These are phyloP conservation scores for Bipolaris sorokiniana DNA, from an alignment of 2,329 filamentous ascomycete species.

Conservation along the genomic window DNA sequence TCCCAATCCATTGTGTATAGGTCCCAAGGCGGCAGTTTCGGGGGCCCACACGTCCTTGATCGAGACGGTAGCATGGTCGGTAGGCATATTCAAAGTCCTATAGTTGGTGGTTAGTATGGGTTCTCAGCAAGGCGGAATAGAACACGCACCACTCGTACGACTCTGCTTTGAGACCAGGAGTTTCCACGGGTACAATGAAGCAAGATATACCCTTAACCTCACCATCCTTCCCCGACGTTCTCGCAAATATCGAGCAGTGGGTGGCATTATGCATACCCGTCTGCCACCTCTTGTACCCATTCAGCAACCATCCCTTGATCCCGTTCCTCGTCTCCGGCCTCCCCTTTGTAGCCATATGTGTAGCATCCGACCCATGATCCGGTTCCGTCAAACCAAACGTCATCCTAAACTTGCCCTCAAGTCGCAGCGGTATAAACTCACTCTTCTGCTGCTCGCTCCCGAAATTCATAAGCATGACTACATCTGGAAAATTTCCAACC, in stretches of 20 bases:
- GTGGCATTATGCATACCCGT: constrained; percentile 67
- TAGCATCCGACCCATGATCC: constrained; percentile 67
- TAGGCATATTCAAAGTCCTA: constrained; percentile 70
- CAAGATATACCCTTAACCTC: constrained; percentile 64
- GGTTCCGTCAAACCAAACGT: constrained; percentile 69
- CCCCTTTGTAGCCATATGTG: constrained; percentile 65
- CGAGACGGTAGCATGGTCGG: constrained; percentile 67
- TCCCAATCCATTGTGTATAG: constrained; percentile 60
- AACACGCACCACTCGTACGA: constrained; percentile 62
- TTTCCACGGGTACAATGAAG: constrained; percentile 63
- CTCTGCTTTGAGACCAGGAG: constrained; percentile 60
- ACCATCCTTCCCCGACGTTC: constrained; percentile 62
- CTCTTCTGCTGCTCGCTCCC: constrained; percentile 61
- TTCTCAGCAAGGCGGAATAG: background rate
- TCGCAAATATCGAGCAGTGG: constrained; percentile 67
- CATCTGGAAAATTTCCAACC: constrained; percentile 67
- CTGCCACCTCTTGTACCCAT: constrained; percentile 69
- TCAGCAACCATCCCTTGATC: constrained; percentile 59
- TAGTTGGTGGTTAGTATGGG: constrained; percentile 6
- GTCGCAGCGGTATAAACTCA: constrained; percentile 59
- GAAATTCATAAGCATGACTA: constrained; percentile 68
- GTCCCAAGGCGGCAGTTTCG: constrained; percentile 59
- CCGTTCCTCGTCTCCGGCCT: constrained; percentile 53
- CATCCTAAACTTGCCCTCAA: constrained; percentile 61
- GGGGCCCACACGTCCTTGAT: constrained; percentile 65